Evolutionary conservation across 768 basidiomycete genomes (phyloP).

Genomic region (Tubosaeta sp.): DNA sequence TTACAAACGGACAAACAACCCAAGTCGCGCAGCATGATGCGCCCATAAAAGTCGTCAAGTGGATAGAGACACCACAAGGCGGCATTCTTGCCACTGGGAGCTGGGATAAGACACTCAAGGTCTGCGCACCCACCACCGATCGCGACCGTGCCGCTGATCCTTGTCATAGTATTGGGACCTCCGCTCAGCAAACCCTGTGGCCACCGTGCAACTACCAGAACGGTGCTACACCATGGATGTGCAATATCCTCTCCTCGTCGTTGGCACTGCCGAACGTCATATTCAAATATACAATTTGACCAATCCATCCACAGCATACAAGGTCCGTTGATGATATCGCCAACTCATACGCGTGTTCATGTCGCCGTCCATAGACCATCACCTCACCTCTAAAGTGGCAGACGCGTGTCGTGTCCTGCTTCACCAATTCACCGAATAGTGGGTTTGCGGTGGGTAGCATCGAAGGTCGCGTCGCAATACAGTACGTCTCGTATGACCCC

Average conservation of each 20-base stretch:
- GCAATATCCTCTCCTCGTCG: constrained; percentile 79
- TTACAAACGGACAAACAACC: constrained; percentile 71
- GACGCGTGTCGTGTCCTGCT: constrained; percentile 81
- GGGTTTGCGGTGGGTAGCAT: constrained; percentile 85
- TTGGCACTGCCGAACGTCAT: constrained; percentile 90
- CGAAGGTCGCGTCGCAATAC: constrained; percentile 91
- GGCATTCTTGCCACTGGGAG: constrained; percentile 88
- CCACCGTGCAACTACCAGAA: constrained; percentile 80
- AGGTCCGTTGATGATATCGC: constrained; percentile 41
- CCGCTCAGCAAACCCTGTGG: constrained; percentile 69
- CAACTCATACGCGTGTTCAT: neutral
- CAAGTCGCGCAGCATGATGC: constrained; percentile 92
- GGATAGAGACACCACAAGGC: constrained; percentile 70
- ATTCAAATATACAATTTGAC: constrained; percentile 85
- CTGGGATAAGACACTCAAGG: constrained; percentile 98
- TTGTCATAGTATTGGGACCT: constrained; percentile 85
- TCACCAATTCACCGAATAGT: constrained; percentile 58
- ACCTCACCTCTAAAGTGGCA: constrained; percentile 91
- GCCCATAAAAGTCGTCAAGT: constrained; percentile 77
- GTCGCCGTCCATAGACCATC: constrained; percentile 50
- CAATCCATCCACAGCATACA: constrained; percentile 75
- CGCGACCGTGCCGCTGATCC: neutral
- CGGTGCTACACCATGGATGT: constrained; percentile 87
- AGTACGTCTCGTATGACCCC: constrained; percentile 54
- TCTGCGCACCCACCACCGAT: constrained; percentile 26